Evolutionary conservation across 352 stramenopile genomes (phyloP).

Genomic region (Phytophthora boehmeriae): DNA sequence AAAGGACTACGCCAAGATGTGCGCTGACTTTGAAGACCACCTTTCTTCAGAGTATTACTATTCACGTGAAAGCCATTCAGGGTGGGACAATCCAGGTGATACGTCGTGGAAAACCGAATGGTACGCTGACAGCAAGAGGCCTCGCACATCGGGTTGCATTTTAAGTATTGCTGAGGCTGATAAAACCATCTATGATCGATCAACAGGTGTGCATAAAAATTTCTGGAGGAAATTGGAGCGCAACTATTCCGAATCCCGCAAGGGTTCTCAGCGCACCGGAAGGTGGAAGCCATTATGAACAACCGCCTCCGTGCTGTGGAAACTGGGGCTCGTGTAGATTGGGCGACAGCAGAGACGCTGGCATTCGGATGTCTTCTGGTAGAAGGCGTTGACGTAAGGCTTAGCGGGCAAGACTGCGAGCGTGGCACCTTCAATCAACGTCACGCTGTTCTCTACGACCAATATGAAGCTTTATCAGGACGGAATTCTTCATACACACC

Average conservation of each 20-base stretch:
- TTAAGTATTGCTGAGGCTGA: constrained; percentile 22
- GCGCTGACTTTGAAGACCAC: constrained; percentile 66
- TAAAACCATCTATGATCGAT: constrained; percentile 46
- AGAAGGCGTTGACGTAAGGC: constrained; percentile 83
- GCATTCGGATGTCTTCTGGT: constrained; percentile 85
- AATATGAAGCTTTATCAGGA: constrained; percentile 76
- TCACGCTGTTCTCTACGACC: constrained; percentile 89
- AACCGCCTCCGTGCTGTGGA: constrained; percentile 81
- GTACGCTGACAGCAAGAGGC: constrained; percentile 42
- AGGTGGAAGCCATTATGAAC: constrained; percentile 89
- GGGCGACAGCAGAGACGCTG: constrained; percentile 88
- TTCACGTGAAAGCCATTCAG: constrained; percentile 67
- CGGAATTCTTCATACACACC: constrained; percentile 93
- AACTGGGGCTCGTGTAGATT: constrained; percentile 85
- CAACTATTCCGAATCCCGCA: constrained; percentile 83
- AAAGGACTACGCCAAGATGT: constrained; percentile 56
- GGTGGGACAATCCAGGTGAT: constrained; percentile 78
- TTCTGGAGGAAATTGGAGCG: constrained; percentile 76
- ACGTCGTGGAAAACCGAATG: constrained; percentile 71
- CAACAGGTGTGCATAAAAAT: constrained; percentile 74
- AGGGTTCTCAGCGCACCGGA: constrained; percentile 85
- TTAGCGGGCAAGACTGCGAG: constrained; percentile 91
- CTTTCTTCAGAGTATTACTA: constrained; percentile 76
- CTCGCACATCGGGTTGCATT: constrained; percentile 9
- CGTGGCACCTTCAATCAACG: constrained; percentile 91